Conservation (phyloP, 148 eudicot species). For the Fagopyrum esculentum region DNA sequence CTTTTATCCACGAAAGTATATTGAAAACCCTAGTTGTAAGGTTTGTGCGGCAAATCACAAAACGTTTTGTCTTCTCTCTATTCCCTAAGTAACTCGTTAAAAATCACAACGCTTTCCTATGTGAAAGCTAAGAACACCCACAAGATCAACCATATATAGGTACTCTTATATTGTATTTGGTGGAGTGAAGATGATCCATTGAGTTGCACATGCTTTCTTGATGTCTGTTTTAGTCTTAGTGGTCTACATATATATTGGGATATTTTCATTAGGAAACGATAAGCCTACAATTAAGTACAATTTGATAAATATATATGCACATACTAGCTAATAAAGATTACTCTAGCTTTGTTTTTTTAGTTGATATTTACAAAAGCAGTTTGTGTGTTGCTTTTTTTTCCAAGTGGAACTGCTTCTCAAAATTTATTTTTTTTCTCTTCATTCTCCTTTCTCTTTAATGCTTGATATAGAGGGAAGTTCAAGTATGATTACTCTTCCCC, state of each 20-base stretch:
- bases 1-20: no score
- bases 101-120: no score
- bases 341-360: no score
- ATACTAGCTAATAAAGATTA: not conserved
- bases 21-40: no score
- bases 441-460: constrained; percentile 13
- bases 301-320: not conserved
- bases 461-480: constrained; percentile 70
- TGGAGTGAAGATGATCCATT: constrained; percentile 95
- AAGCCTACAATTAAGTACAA: constrained; percentile 52
- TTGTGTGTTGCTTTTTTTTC: not conserved
- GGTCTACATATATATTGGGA: constrained; percentile 79
- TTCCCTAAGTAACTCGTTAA: no score
- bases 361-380: no score
- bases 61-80: no score
- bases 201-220: constrained; percentile 96
- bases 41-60: no score
- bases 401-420: not conserved
- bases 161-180: constrained; percentile 85
- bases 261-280: constrained; percentile 60
- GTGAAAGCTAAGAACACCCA: no score
- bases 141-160: no score
- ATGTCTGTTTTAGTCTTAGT: constrained; percentile 83
- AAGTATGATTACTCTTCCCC: constrained; percentile 36
- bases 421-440: not conserved